phyloP scores from a whole-genome alignment of 495 filamentous ascomycete genomes.

The Daldinia vernicosa region DNA sequence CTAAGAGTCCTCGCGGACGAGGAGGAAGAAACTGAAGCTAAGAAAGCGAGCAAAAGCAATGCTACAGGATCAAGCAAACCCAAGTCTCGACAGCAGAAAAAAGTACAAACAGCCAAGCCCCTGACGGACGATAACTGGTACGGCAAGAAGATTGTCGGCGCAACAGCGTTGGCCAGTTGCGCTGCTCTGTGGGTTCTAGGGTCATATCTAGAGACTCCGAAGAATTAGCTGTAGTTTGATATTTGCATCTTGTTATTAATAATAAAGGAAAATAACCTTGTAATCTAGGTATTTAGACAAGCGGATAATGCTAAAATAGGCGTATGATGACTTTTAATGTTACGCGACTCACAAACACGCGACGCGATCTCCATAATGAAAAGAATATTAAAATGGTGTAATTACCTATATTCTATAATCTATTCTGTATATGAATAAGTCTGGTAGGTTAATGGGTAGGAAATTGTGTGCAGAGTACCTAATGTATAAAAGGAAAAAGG shows the following conservation, averaged over 20 bases:
- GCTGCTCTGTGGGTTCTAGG: slow-evolving; percentile 73
- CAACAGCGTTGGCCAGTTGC: slow-evolving; percentile 70
- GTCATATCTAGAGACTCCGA: slow-evolving; percentile 56
- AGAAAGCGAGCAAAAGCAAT: slow-evolving; percentile 43
- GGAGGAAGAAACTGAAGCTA: slow-evolving; percentile 46
- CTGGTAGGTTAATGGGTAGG: not conserved
- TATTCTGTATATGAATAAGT: no score
- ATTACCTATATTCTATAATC: no score
- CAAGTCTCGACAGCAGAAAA: slow-evolving; percentile 50
- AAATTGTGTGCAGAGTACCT: no score
- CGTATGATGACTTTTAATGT: not conserved
- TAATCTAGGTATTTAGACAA: not conserved
- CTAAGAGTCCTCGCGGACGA: slow-evolving; percentile 62
- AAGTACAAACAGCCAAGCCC: slow-evolving; percentile 63
- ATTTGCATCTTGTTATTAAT: slow-evolving; percentile 4
- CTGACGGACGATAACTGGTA: slow-evolving; percentile 73
- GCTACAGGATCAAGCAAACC: slow-evolving; percentile 50
- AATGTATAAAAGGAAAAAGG: not conserved
- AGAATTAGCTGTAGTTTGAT: slow-evolving; percentile 29
- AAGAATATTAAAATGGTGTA: no score
- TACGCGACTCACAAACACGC: not conserved
- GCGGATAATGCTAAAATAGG: not conserved
- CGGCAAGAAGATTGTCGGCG: slow-evolving; percentile 73
- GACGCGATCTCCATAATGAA: not conserved
- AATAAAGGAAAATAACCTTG: not conserved